phyloP scores from a whole-genome alignment of 1,139 yeast species.

The Nakaseomyces sp. region DNA sequence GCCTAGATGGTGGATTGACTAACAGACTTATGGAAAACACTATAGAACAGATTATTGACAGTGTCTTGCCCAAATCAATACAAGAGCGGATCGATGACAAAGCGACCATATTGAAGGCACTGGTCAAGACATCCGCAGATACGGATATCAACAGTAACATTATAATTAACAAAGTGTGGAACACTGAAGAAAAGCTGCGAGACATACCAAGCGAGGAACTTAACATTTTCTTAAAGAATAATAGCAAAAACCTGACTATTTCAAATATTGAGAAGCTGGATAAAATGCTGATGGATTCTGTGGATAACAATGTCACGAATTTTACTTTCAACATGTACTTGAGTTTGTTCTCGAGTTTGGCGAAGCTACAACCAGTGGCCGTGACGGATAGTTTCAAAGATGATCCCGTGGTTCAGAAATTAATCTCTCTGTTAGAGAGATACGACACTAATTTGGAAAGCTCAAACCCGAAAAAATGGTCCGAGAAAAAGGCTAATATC shows the following conservation, averaged over 20 bases:
- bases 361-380: conserved; percentile 10
- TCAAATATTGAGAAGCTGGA: conserved; percentile 35
- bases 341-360: conserved; percentile 37
- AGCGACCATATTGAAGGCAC: not conserved
- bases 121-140: not conserved
- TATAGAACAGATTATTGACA: conserved; percentile 5
- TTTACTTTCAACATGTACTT: conserved; percentile 36
- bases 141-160: conserved; percentile 38
- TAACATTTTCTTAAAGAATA: conserved; percentile 36
- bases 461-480: conserved; percentile 15
- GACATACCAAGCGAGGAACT: conserved; percentile 36
- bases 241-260: conserved; percentile 36
- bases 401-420: conserved; percentile 29
- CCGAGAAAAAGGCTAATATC: conserved; percentile 25
- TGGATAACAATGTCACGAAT: conserved; percentile 31
- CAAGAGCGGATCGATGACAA: conserved; percentile 39
- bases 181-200: conserved; percentile 36
- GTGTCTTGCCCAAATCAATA: conserved; percentile 24
- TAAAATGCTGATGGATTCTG: conserved; percentile 27
- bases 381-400: conserved; percentile 31
- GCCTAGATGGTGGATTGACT: not conserved
- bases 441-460: conserved; percentile 35
- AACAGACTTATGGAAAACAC: conserved; percentile 2
- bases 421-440: conserved; percentile 33
- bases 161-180: conserved; percentile 40